phyloP scores from a whole-genome alignment of 2,329 filamentous ascomycete species.

The Alternaria hordeiaustralica region DNA sequence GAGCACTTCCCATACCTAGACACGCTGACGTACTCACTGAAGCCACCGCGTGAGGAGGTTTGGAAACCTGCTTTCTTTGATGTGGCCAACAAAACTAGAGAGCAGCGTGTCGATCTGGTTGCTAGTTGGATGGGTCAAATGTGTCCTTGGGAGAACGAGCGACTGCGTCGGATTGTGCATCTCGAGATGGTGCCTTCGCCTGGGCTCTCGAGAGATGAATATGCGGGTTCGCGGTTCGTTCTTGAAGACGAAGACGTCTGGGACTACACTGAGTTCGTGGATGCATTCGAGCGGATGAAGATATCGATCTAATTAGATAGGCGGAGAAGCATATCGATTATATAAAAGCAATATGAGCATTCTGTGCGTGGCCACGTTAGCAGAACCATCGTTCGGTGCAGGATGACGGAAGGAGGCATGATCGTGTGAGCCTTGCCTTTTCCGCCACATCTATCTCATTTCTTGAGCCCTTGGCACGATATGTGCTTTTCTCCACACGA shows the following conservation, averaged over 20 bases:
- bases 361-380: not conserved
- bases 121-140: constrained; percentile 34
- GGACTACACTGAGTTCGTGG: constrained; percentile 34
- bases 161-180: constrained; percentile 30
- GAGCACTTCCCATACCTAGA: constrained; percentile 33
- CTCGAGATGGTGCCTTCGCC: constrained; percentile 31
- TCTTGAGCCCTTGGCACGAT: not conserved
- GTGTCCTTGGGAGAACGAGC: constrained; percentile 28
- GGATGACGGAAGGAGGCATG: not conserved
- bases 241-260: constrained; percentile 31
- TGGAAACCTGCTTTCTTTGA: constrained; percentile 38
- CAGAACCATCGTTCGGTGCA: not conserved
- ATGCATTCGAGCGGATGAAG: constrained; percentile 28
- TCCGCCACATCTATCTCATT: not conserved
- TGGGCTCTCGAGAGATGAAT: constrained; percentile 19
- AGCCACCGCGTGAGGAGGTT: constrained; percentile 18
- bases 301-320: not conserved
- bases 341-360: not conserved
- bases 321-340: not conserved
- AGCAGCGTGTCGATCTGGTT: constrained; percentile 34
- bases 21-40: constrained; percentile 31
- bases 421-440: not conserved
- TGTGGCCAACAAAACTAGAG: constrained; percentile 30
- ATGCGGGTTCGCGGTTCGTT: constrained; percentile 28
- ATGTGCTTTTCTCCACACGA: not conserved